phyloP scores from a whole-genome alignment of 73 alveolate species.

The Stentor roeselii region DNA sequence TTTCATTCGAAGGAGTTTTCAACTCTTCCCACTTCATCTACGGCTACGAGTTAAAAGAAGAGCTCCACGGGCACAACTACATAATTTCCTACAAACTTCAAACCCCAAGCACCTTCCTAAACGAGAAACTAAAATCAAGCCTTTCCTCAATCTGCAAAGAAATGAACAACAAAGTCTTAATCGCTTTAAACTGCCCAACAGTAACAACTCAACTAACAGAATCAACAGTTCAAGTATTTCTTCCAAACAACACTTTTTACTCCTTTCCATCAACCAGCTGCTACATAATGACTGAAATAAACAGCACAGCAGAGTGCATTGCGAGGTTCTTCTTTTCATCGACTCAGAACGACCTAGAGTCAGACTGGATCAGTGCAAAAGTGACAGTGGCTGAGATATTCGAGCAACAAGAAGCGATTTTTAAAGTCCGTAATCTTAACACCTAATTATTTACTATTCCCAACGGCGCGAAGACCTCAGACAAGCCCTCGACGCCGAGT shows the following conservation, averaged over 20 bases:
- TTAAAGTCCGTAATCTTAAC: neutral
- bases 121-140: neutral
- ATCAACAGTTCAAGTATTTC: neutral
- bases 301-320: neutral
- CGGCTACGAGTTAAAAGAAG: neutral
- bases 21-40: neutral
- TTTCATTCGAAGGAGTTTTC: too few relatives aligned
- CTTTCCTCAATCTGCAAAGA: neutral
- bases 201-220: neutral
- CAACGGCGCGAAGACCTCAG: neutral
- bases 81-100: neutral
- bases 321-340: neutral
- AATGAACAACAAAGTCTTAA: neutral
- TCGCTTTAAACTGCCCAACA: neutral
- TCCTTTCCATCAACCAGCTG: neutral
- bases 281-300: neutral
- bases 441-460: neutral
- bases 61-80: conserved; percentile 6
- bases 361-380: neutral
- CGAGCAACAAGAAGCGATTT: conserved; percentile 3
- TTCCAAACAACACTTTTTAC: neutral
- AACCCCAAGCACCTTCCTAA: neutral
- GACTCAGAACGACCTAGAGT: neutral
- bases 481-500: neutral
- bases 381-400: neutral